Evolutionary conservation across 805 yeast genomes (phyloP).

Genomic region (Vanderwaltozyma polyspora): DNA sequence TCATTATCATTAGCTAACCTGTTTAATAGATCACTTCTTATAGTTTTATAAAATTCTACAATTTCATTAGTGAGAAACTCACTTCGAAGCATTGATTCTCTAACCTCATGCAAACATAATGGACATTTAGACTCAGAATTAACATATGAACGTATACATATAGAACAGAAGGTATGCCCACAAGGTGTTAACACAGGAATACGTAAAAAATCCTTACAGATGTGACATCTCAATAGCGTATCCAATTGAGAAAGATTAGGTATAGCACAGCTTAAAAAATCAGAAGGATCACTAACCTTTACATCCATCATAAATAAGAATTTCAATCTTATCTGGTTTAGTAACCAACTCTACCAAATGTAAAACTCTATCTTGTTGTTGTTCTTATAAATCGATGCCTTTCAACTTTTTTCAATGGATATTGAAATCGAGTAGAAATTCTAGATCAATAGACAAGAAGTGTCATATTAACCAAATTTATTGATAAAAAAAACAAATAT

Average conservation of each 20-base stretch:
- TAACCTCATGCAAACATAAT: constrained; percentile 56
- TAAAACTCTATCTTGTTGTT: too few species aligned
- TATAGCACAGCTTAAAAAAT: constrained; percentile 45
- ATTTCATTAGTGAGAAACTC: constrained; percentile 65
- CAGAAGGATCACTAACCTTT: constrained; percentile 51
- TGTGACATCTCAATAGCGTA: constrained; percentile 65
- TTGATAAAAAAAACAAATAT: too few species aligned
- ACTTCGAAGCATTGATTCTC: constrained; percentile 58
- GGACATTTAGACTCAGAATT: constrained; percentile 60
- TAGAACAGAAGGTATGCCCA: constrained; percentile 81
- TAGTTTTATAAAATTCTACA: constrained; percentile 37
- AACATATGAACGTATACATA: constrained; percentile 67
- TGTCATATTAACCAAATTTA: too few species aligned
- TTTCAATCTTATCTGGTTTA: too few species aligned
- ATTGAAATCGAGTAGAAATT: too few species aligned
- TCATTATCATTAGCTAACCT: background rate
- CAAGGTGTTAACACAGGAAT: constrained; percentile 81
- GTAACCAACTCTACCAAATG: too few species aligned
- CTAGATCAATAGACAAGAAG: too few species aligned
- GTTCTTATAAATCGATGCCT: too few species aligned
- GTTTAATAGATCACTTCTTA: constrained; percentile 25
- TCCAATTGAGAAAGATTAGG: constrained; percentile 56
- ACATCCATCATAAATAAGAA: constrained; percentile 9
- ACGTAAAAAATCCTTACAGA: constrained; percentile 70
- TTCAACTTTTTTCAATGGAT: too few species aligned